Evolutionary conservation across 73 alveolate genomes (phyloP).

Genomic region (Symbiodinium natans): DNA sequence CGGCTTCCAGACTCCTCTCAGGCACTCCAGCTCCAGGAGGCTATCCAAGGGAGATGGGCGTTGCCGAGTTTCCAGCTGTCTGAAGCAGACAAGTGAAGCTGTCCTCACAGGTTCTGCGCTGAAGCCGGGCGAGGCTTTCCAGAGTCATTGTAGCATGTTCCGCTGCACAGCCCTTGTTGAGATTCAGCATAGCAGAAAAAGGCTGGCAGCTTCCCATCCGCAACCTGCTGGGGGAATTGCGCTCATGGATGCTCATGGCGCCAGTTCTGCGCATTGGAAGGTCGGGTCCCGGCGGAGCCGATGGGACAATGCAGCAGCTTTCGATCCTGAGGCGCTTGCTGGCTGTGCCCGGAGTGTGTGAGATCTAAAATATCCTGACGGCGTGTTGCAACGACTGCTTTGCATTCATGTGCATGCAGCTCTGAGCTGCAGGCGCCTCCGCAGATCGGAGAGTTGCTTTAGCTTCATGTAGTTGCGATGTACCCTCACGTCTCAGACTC

Average conservation of each 20-base stretch:
- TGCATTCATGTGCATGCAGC: too few relatives aligned
- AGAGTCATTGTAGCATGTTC: too few relatives aligned
- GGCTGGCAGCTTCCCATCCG: too few relatives aligned
- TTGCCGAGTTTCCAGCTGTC: background rate
- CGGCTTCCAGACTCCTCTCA: background rate
- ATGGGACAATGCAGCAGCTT: background rate
- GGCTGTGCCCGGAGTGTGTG: too few relatives aligned
- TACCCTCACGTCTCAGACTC: too few relatives aligned
- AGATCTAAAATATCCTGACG: too few relatives aligned
- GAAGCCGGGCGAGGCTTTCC: background rate
- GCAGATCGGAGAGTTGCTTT: background rate
- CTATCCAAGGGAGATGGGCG: background rate
- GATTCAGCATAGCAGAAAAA: too few relatives aligned
- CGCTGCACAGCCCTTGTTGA: too few relatives aligned
- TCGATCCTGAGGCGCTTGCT: background rate
- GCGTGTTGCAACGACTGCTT: too few relatives aligned
- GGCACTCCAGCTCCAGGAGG: background rate
- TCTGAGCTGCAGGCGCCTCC: constrained; percentile 1
- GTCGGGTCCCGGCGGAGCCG: background rate
- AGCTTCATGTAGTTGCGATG: too few relatives aligned
- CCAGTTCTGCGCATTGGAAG: background rate
- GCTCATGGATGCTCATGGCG: too few relatives aligned
- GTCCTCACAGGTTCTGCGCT: background rate
- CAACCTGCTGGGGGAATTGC: too few relatives aligned
- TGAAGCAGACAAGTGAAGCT: background rate